Conservation (phyloP, 2,329 filamentous ascomycete species). For the Aspergillus sp. region DNA sequence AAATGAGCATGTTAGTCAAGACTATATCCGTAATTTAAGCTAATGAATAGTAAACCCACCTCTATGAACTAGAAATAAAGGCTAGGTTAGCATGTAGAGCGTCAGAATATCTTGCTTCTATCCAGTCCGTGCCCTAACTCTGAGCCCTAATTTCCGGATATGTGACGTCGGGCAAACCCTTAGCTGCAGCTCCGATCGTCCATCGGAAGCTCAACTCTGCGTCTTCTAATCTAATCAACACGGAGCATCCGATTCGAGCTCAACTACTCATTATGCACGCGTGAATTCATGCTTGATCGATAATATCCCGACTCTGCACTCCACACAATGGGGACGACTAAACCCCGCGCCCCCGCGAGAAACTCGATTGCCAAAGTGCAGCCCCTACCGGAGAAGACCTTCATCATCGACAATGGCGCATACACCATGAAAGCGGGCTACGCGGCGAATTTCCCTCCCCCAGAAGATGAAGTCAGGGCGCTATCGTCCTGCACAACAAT, state of each 20-base stretch:
- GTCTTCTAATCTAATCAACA: neutral
- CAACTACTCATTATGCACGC: too few relatives aligned
- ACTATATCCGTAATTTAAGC: too few relatives aligned
- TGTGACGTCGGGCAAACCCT: slow-evolving; percentile 6
- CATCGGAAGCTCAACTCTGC: slow-evolving; percentile 3
- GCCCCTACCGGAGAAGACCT: slow-evolving; percentile 59
- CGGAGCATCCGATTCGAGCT: neutral
- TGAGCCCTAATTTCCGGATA: slow-evolving; percentile 19
- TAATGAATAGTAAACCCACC: too few relatives aligned
- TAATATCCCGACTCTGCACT: neutral
- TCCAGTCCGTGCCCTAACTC: slow-evolving; percentile 12
- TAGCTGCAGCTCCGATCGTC: slow-evolving; percentile 7
- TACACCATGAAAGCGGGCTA: slow-evolving; percentile 89
- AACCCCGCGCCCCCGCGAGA: slow-evolving; percentile 40
- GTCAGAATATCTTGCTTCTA: slow-evolving; percentile 6
- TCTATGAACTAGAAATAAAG: too few relatives aligned
- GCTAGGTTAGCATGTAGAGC: too few relatives aligned
- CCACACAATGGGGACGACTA: slow-evolving; percentile 27
- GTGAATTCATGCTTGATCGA: neutral
- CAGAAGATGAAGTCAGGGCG: slow-evolving; percentile 36
- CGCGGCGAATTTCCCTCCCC: slow-evolving; percentile 38
- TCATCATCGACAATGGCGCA: slow-evolving; percentile 91
- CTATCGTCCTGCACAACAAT: slow-evolving; percentile 59
- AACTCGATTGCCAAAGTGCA: slow-evolving; percentile 47
- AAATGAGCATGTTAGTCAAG: too few relatives aligned